Evolutionary conservation across 306 rosid genomes (phyloP), one percentile per base, ranked within the genome.

Genomic region (Glycine tomentella): DNA sequence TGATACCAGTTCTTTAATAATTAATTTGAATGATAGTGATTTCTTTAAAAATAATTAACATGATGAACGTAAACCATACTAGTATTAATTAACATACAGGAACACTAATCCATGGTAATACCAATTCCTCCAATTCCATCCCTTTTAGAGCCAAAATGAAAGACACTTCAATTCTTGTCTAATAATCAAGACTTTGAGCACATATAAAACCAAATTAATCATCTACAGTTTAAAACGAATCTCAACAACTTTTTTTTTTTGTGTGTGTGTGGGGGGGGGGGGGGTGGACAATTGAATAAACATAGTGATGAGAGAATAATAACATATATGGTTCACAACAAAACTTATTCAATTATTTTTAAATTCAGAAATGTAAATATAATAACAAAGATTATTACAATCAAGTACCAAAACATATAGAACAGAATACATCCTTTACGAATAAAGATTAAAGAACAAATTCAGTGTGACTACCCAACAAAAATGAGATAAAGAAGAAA

Each of bases 401-500:
- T 67, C 8, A 58, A 34, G 40, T 55, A 53, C 17, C 67, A 36
- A 74, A 81, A 72, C 76, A 56, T 49, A 59, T 25, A 76, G 62
- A 69, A 42, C 15, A 36, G 15, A 59, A 61, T 61, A 31, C n/a
- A 31, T 9, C 15, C 6, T 72, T 48, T 14, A 25, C 0, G n/a
- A 72, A 25, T 42, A 74, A 53, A 73, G 31, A 48, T 65, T 55
- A 14, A 61, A 12, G 15, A 56, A 59, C 33, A 70, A n/a, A n/a
- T n/a, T n/a, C n/a, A n/a, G n/a, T n/a, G n/a, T n/a, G n/a, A 62
- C 74, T 40, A 25, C 61, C 61, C 15, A 69, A 69, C 31, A 34
- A 44, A 17, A 55, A 73, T 16, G 17, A 69, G 49, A 51, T 40
- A 34, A 63, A 42, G 4, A 63, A 61, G 4, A 42, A 42, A 20